Conservation (phyloP, 257 asterid genomes). For the Agastache rugosa region DNA sequence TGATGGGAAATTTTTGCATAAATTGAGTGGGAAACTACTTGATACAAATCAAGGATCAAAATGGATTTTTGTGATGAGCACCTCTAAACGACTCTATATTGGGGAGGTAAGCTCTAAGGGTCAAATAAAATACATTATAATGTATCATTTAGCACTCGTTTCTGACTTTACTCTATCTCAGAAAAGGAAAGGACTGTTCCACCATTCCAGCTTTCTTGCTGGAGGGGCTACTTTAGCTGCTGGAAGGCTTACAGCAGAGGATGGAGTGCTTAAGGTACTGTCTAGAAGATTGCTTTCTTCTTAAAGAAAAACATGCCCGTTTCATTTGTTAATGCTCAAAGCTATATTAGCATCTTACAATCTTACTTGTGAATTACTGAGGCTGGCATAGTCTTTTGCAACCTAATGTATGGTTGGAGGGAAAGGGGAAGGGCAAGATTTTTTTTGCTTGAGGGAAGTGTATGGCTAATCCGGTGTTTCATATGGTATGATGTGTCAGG, state of each 20-base stretch:
- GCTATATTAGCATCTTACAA: conserved; percentile 3
- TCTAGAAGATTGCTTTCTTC: background rate
- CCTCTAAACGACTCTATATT: conserved; percentile 72
- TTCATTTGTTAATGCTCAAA: conserved; percentile 7
- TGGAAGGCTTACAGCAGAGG: conserved; percentile 77
- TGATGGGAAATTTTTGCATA: conserved; percentile 67
- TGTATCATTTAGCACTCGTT: conserved; percentile 28
- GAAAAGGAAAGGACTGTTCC: conserved; percentile 90
- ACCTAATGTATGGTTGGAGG: background rate
- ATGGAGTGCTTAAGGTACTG: conserved; percentile 79
- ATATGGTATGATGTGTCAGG: conserved; percentile 10
- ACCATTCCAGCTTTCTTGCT: conserved; percentile 98
- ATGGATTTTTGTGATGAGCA: conserved; percentile 98
- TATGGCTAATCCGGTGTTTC: background rate
- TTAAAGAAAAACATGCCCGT: conserved; percentile 9
- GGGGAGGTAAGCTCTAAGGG: conserved; percentile 65
- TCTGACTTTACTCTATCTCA: conserved; percentile 41
- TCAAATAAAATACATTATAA: conserved; percentile 14
- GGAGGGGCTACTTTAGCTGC: conserved; percentile 97
- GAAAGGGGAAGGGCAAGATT: conserved; percentile 12
- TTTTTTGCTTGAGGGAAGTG: conserved; percentile 1
- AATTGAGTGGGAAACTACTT: conserved; percentile 59
- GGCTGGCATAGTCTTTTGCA: conserved; percentile 22
- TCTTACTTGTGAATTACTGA: background rate
- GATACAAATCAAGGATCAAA: conserved; percentile 66